Conservation (phyloP, 495 filamentous ascomycete species). For the Penicillium paxilli region DNA sequence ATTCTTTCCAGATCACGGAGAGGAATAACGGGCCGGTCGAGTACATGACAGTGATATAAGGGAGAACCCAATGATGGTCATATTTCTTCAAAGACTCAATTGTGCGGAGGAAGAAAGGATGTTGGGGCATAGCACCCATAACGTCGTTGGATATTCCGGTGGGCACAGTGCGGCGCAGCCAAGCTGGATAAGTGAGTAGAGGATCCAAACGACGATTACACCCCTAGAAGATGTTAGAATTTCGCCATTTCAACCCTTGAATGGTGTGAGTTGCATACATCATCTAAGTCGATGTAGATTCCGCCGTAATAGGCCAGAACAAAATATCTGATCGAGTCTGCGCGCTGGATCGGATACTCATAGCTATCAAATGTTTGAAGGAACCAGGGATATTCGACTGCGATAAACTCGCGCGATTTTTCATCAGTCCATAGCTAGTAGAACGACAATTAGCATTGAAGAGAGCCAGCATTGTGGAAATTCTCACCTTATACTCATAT, state of each 20-base stretch:
- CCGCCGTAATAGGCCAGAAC: slow-evolving; percentile 66
- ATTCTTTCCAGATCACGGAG: slow-evolving; percentile 81
- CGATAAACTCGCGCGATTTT: slow-evolving; percentile 51
- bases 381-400: slow-evolving; percentile 65
- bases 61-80: slow-evolving; percentile 73
- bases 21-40: slow-evolving; percentile 85
- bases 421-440: slow-evolving; percentile 18
- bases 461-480: background rate
- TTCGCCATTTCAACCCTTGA: background rate
- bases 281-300: slow-evolving; percentile 71
- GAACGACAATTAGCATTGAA: background rate
- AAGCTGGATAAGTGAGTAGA: slow-evolving; percentile 75
- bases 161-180: slow-evolving; percentile 76
- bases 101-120: slow-evolving; percentile 77
- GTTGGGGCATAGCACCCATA: slow-evolving; percentile 76
- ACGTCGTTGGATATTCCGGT: slow-evolving; percentile 90
- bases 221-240: slow-evolving; percentile 49
- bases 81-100: slow-evolving; percentile 70
- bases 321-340: slow-evolving; percentile 72
- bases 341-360: slow-evolving; percentile 65
- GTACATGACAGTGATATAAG: slow-evolving; percentile 92
- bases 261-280: background rate
- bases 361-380: slow-evolving; percentile 67
- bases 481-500: slow-evolving; percentile 13
- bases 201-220: slow-evolving; percentile 82